Base-by-base conservation (phyloP, 805 yeast species). In the Limtongia smithiae region DNA sequence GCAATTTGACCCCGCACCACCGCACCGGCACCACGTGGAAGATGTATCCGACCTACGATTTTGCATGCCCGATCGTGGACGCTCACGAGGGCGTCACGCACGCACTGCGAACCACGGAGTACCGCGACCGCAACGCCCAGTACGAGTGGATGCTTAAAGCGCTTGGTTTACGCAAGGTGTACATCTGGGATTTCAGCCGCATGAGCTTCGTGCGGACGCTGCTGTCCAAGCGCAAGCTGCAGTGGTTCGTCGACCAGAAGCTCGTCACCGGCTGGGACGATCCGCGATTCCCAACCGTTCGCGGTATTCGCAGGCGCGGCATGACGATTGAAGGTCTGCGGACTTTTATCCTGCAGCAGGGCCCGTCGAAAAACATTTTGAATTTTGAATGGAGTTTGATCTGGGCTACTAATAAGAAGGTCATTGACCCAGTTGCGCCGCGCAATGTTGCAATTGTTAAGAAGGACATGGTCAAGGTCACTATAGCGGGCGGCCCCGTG, bases 211-310 rank as follows among this genome's bases (percentile, higher is more conserved):
- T 93, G 52, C 83, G 97, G 75, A 93, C 99, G 24, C 76, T 93
- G 67, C 76, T 93, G 54, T 88, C 96, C 55, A 93, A 93, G 83
- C 85, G 99, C 76, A 93, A 93, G 76, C 78, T 93, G 67, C 98
- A 94, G 75, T 93, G 98, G 98, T 89, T 93, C 71, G 98, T 93
- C 56, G 97, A 93, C 75, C 84, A 87, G 69, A 74, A 79, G 37
- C 76, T 83, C 62, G 99, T 93, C 51, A 64, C 78, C 21, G 89
- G 88, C 73, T 93, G 99, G 99, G 97, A 93, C 66, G 99, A 93
- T 70, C 98, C 99, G 62, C 80, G 99, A 70, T 93, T 93, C 88
- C 99, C 99, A 61, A 93, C 99, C 40, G 96, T 93, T 34, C 83
- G 97, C 71, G 99, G 99, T 75, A 40, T 44, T 46, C 87, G 97